Evolutionary conservation across 345 rosid genomes (phyloP).

Genomic region (Cardiospermum halicacabum): DNA sequence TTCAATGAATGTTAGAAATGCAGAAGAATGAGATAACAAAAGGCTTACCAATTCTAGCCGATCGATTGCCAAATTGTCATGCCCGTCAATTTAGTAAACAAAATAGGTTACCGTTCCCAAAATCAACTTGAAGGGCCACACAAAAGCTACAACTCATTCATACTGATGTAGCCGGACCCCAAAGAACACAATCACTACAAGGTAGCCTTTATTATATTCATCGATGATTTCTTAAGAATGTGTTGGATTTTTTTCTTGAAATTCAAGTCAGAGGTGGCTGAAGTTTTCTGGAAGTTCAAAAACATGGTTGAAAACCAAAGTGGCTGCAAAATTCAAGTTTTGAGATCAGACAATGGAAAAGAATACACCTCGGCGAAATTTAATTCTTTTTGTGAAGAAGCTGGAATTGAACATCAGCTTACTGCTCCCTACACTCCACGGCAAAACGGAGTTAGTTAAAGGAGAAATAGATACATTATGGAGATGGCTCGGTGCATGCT

Average conservation of each 20-base stretch:
- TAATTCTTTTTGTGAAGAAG: neutral
- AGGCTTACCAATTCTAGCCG: neutral
- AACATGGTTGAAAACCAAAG: neutral
- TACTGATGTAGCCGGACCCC: neutral
- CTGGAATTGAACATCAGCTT: too few species aligned
- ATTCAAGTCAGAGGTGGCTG: neutral
- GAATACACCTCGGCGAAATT: neutral
- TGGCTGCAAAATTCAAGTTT: neutral
- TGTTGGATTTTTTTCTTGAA: neutral
- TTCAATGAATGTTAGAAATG: neutral
- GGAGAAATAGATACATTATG: neutral
- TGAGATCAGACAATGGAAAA: neutral
- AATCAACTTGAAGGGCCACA: neutral
- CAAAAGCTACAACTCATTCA: neutral
- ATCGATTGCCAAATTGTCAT: neutral
- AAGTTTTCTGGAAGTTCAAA: neutral
- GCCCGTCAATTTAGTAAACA: constrained; percentile 4
- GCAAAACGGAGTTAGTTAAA: too few species aligned
- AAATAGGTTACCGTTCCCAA: neutral
- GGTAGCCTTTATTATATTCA: neutral
- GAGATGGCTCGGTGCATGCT: neutral
- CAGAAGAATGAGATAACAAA: neutral
- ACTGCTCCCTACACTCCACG: too few species aligned
- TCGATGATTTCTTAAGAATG: neutral
- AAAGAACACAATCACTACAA: neutral